phyloP scores from a whole-genome alignment of 257 asterid genomes.

The Gentiana macrophylla region DNA sequence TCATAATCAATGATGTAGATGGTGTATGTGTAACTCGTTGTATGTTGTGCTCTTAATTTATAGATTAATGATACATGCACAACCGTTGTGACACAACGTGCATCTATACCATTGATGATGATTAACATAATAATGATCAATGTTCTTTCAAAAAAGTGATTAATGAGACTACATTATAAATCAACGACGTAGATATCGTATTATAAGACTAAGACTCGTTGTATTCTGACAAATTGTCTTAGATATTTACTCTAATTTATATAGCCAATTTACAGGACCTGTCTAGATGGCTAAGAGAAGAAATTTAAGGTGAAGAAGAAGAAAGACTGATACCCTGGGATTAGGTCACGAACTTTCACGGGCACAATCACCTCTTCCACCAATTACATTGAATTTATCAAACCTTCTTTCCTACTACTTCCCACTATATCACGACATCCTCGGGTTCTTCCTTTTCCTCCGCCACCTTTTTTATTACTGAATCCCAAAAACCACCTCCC shows the following conservation, averaged over 20 bases:
- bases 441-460: background rate
- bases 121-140: too few species aligned
- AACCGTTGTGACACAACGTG: too few species aligned
- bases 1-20: too few species aligned
- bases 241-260: background rate
- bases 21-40: too few species aligned
- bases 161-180: too few species aligned
- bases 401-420: background rate
- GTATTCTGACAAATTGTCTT: too few species aligned
- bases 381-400: background rate
- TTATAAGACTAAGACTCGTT: too few species aligned
- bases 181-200: too few species aligned
- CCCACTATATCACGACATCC: slow-evolving; percentile 1
- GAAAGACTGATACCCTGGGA: slow-evolving; percentile 7
- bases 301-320: slow-evolving; percentile 12
- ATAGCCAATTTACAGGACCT: background rate
- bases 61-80: too few species aligned
- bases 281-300: slow-evolving; percentile 18
- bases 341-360: slow-evolving; percentile 22
- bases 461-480: background rate
- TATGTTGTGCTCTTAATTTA: too few species aligned
- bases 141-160: too few species aligned
- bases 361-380: slow-evolving; percentile 16
- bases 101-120: too few species aligned
- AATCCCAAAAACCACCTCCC: background rate